Evolutionary conservation across 352 stramenopile genomes (phyloP), one percentile per base, ranked within the genome.

Genomic region (Phytopythium delawarense): DNA sequence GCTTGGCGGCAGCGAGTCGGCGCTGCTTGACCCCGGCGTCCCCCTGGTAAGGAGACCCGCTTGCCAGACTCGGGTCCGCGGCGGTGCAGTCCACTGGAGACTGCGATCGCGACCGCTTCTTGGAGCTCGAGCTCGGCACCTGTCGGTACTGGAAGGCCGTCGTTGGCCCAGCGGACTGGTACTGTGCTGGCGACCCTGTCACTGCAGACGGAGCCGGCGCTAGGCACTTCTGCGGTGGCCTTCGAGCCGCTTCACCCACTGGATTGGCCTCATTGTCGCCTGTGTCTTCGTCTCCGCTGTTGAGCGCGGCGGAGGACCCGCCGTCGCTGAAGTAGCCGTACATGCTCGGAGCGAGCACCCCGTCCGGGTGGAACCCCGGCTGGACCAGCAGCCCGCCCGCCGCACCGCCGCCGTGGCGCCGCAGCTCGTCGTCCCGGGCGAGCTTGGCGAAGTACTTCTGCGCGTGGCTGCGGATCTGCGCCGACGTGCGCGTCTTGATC

Each of bases 401-500:
- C 16, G 2, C 25, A 28, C 25, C 25, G 25, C 67, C 75, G 52
- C 63, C 80, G 34, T 80, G 73, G 56, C 81, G 87, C 32, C 78
- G 72, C 57, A 84, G 67, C 63, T 92, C 78, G 28, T 89, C 79
- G 55, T 95, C 87, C 13, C 87, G 85, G 3, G 87, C 79, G 15
- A 95, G 78, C 56, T 94, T 95, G 21, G 84, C 84, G 67, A 95
- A 95, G 59, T 95, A 95, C 61, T 95, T 95, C 65, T 95, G 84
- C 9, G 84, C 84, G 60, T 94, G 84, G 55, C 81, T 94, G 20
- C 84, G 83, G 50, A 94, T 94, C 65, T 94, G 87, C 28, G 84
- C 87, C 15, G 87, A 92, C 46, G 84, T 93, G n/a, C 87, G 81
- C 2, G 87, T 94, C 70, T 92, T 92, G 62, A 95, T 94, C 69